These are phyloP conservation scores for Schizosaccharomyces cryophilus DNA, from an alignment of 805 yeast genomes.

Conservation along the genomic window DNA sequence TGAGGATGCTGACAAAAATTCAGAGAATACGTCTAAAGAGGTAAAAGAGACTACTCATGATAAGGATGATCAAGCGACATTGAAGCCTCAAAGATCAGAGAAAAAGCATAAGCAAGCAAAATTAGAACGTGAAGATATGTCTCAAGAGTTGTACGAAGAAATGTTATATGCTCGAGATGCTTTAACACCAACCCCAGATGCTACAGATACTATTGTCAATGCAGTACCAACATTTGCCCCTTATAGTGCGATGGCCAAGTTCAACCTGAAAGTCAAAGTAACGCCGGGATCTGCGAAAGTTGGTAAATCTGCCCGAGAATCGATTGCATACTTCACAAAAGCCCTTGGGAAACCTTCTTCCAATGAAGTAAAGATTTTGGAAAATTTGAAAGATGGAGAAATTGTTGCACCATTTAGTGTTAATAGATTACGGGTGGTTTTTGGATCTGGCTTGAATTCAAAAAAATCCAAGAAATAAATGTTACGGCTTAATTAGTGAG, in stretches of 20 bases:
- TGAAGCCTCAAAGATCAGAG: background rate
- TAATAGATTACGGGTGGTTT: background rate
- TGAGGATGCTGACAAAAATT: conserved; percentile 17
- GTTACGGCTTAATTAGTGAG: background rate
- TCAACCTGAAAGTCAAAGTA: conserved; percentile 59
- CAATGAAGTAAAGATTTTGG: background rate
- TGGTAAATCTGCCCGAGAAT: conserved; percentile 36
- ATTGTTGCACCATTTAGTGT: background rate
- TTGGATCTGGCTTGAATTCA: background rate
- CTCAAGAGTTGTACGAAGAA: background rate
- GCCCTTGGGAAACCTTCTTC: background rate
- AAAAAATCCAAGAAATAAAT: background rate
- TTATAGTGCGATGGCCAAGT: conserved; percentile 54
- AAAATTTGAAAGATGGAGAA: background rate
- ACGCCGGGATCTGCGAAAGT: conserved; percentile 61
- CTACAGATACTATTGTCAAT: conserved; percentile 30
- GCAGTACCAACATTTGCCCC: conserved; percentile 82
- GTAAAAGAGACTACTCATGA: too few species aligned
- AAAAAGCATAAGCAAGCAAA: background rate
- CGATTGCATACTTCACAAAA: background rate
- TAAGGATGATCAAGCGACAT: too few species aligned
- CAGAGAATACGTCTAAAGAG: conserved; percentile 9
- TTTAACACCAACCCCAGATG: conserved; percentile 8
- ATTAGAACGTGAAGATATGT: background rate
- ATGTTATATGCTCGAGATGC: background rate